A percentile compares a stretch with the other conserved stretches of the same genome.
These are phyloP conservation scores for Dalbergia cochinchinensis DNA, from an alignment of 306 rosid species.

Conservation along the genomic window DNA sequence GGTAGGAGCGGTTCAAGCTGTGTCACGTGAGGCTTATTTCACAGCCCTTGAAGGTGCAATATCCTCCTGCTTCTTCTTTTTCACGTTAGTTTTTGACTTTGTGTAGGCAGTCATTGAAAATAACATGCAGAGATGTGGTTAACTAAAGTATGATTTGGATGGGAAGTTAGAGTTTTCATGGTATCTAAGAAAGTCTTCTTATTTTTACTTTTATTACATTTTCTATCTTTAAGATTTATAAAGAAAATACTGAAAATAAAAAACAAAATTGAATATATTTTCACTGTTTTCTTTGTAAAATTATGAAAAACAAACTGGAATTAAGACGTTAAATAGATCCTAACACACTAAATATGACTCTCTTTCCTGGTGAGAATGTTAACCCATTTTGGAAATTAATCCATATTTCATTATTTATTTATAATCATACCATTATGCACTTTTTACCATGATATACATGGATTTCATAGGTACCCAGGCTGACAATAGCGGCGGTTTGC, in stretches of 20 bases:
- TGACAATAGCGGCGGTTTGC: slow-evolving; percentile 46
- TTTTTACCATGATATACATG: neutral
- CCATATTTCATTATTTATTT: neutral
- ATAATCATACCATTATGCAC: neutral
- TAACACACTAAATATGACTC: neutral
- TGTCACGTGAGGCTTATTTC: slow-evolving; percentile 83
- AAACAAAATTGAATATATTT: too few species aligned
- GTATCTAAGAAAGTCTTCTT: neutral
- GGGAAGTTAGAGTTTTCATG: neutral
- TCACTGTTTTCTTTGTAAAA: too few species aligned
- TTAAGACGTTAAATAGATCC: too few species aligned
- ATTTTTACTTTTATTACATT: too few species aligned
- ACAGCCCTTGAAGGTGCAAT: slow-evolving; percentile 69
- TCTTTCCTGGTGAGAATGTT: neutral
- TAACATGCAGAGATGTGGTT: neutral
- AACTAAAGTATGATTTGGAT: neutral
- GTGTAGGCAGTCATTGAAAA: neutral
- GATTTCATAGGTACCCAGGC: slow-evolving; percentile 44
- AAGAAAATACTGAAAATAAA: too few species aligned
- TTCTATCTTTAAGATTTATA: too few species aligned
- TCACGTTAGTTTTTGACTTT: neutral
- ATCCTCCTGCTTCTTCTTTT: neutral
- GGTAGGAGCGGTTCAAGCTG: slow-evolving; percentile 90
- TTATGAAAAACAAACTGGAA: too few species aligned
- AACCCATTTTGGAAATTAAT: neutral